Percentiles rank a stretch among this genome's conserved stretches.
phyloP scores from a whole-genome alignment of 2,329 filamentous ascomycete species.

The Fusarium hostae region DNA sequence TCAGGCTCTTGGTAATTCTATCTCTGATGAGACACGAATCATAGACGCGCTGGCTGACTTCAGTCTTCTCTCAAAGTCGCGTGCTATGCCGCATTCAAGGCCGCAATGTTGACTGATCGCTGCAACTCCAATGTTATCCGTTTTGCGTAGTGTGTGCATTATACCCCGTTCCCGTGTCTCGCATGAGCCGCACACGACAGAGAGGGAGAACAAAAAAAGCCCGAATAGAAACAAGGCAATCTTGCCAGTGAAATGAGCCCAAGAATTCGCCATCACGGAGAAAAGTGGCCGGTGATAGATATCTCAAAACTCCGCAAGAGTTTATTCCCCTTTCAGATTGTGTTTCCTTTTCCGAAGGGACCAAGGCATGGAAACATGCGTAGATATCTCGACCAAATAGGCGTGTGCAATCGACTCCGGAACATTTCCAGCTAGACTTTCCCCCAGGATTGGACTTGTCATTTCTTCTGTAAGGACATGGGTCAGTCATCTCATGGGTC shows the following conservation, averaged over 20 bases:
- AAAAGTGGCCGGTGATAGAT: not conserved
- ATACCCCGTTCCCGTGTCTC: conserved; percentile 27
- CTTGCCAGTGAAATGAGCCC: conserved; percentile 7
- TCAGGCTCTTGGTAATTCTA: not conserved
- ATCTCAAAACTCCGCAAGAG: conserved; percentile 6
- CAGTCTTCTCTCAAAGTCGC: conserved; percentile 1
- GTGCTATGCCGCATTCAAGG: conserved; percentile 23
- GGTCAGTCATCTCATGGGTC: conserved; percentile 19
- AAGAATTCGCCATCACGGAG: conserved; percentile 11
- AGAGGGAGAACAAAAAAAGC: not conserved
- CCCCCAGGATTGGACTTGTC: conserved; percentile 21
- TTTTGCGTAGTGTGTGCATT: conserved; percentile 7
- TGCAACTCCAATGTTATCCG: conserved; percentile 34
- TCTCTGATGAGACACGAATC: not conserved
- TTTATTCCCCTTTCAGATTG: conserved; percentile 1
- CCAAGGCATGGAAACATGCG: conserved; percentile 12
- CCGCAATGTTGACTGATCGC: conserved; percentile 19
- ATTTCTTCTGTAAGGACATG: conserved; percentile 26
- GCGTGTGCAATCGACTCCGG: conserved; percentile 3
- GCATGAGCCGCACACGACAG: conserved; percentile 33
- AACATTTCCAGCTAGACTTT: conserved; percentile 22
- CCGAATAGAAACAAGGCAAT: not conserved
- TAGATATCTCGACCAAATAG: conserved; percentile 19
- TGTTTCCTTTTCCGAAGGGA: conserved; percentile 14
- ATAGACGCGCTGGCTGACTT: conserved; percentile 1